Evolutionary conservation across 257 asterid genomes (phyloP).

Genomic region (Salvia hispanica): DNA sequence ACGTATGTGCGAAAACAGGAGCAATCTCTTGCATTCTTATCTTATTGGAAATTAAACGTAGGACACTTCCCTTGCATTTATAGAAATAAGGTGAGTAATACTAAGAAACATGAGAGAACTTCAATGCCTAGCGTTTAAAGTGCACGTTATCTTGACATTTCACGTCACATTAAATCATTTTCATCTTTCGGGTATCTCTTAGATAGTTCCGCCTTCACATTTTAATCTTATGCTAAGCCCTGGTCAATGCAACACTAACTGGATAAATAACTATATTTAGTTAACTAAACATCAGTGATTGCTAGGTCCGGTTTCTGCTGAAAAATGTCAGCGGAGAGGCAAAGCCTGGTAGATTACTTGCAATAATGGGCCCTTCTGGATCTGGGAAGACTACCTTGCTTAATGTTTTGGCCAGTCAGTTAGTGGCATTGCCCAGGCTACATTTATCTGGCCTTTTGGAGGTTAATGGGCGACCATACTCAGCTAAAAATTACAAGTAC

Average conservation of each 20-base stretch:
- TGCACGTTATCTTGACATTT: constrained; percentile 4
- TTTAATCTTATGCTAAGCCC: constrained; percentile 5
- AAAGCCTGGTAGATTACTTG: constrained; percentile 88
- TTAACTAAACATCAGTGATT: constrained; percentile 29
- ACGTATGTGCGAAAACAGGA: constrained; percentile 1
- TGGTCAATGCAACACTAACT: constrained; percentile 4
- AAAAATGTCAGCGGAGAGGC: constrained; percentile 86
- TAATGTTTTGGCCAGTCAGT: constrained; percentile 90
- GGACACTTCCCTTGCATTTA: not conserved
- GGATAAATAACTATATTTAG: constrained; percentile 18
- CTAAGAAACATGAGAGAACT: not conserved
- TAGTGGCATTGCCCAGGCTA: constrained; percentile 66
- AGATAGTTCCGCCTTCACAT: constrained; percentile 1
- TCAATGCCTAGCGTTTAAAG: constrained; percentile 5
- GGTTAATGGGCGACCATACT: constrained; percentile 69
- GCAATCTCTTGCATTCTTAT: not conserved
- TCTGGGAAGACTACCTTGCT: constrained; percentile 98
- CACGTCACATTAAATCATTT: not conserved
- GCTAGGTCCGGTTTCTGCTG: constrained; percentile 78
- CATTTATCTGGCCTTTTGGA: constrained; percentile 89
- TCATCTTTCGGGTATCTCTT: constrained; percentile 6
- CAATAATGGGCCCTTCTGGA: constrained; percentile 98
- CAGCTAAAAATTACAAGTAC: constrained; percentile 75
- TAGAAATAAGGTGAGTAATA: not conserved
- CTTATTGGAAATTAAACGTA: constrained; percentile 9